Percentiles rank a stretch among this genome's conserved stretches.
Conservation (phyloP, 2,329 filamentous ascomycete genomes). For the Cercospora sp. region DNA sequence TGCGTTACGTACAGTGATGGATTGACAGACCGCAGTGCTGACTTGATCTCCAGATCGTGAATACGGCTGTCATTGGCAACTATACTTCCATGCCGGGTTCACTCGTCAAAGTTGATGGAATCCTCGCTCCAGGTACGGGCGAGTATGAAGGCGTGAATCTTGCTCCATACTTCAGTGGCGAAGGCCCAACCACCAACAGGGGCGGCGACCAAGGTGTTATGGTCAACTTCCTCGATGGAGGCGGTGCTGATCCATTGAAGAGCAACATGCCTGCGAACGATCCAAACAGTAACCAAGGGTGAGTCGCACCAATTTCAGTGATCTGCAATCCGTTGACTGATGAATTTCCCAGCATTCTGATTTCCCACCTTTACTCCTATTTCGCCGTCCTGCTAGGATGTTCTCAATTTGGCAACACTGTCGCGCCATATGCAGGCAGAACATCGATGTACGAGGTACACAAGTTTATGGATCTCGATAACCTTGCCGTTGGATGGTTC, state of each 20-base stretch:
- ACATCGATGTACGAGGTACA: conserved; percentile 56
- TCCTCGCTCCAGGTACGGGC: conserved; percentile 53
- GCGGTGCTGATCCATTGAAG: conserved; percentile 57
- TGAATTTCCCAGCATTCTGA: conserved; percentile 47
- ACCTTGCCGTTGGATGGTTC: conserved; percentile 58
- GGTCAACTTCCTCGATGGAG: conserved; percentile 63
- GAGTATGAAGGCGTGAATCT: conserved; percentile 57
- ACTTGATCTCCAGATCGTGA: conserved; percentile 48
- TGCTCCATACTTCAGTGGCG: conserved; percentile 60
- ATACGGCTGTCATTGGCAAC: conserved; percentile 61
- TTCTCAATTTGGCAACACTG: conserved; percentile 51
- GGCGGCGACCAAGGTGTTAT: conserved; percentile 47
- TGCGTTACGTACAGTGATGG: not conserved
- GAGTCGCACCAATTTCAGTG: conserved; percentile 28
- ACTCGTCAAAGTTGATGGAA: conserved; percentile 49
- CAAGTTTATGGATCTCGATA: conserved; percentile 58
- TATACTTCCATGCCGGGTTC: conserved; percentile 11
- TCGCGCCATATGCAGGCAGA: conserved; percentile 53
- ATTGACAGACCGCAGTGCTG: not conserved
- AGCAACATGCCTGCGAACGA: conserved; percentile 57
- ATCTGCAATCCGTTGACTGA: not conserved
- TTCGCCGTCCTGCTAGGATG: conserved; percentile 62
- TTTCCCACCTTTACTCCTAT: conserved; percentile 63
- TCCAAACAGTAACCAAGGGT: conserved; percentile 58
- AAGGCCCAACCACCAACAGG: conserved; percentile 55